These are phyloP conservation scores for Naematelia aurantialba DNA, from an alignment of 768 basidiomycete species.

Conservation along the genomic window DNA sequence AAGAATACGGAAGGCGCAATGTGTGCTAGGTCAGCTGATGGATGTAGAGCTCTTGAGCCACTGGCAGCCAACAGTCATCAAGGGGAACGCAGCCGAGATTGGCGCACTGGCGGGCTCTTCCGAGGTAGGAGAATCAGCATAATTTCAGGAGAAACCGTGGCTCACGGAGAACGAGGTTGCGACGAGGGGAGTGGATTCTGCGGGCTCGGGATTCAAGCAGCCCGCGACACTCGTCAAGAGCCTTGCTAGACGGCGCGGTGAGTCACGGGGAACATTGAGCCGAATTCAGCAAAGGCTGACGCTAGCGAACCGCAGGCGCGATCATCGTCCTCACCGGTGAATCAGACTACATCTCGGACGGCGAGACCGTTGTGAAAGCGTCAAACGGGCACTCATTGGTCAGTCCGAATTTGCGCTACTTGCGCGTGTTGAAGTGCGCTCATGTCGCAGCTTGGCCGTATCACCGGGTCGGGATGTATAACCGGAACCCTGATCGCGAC, in stretches of 20 bases:
- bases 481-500: slow-evolving; percentile 63
- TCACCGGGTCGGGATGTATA: slow-evolving; percentile 90
- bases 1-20: too few relatives aligned
- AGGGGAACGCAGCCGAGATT: slow-evolving; percentile 84
- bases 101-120: slow-evolving; percentile 68
- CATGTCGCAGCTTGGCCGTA: slow-evolving; percentile 60
- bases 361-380: slow-evolving; percentile 63
- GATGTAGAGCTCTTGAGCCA: slow-evolving; percentile 62
- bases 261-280: slow-evolving; percentile 47
- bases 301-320: slow-evolving; percentile 57
- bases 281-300: neutral
- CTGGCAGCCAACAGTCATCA: slow-evolving; percentile 87
- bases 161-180: slow-evolving; percentile 55
- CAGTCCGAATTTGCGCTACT: slow-evolving; percentile 6
- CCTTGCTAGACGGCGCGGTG: slow-evolving; percentile 72
- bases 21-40: neutral
- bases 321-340: slow-evolving; percentile 76
- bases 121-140: slow-evolving; percentile 58
- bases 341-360: slow-evolving; percentile 81
- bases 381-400: slow-evolving; percentile 65
- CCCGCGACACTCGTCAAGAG: slow-evolving; percentile 65
- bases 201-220: slow-evolving; percentile 71
- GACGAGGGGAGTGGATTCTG: slow-evolving; percentile 80
- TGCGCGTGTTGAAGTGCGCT: neutral
- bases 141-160: neutral